Base-by-base conservation (phyloP, 352 stramenopile species). In the Phytophthora cryptogea region DNA sequence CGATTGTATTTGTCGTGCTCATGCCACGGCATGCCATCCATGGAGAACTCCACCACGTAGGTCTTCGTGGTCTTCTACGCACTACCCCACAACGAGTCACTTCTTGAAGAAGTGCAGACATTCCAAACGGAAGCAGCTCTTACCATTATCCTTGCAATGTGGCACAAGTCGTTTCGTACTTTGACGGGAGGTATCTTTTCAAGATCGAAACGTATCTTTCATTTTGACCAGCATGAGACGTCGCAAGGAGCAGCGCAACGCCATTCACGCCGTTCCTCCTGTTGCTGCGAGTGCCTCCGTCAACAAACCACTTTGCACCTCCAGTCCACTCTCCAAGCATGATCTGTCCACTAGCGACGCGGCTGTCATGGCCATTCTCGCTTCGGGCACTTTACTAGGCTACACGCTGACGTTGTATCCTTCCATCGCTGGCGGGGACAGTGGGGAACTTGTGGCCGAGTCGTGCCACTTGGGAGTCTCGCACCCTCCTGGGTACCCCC, bases 401-500 rank as follows among this genome's bases (percentile, higher is more conserved):
- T 98, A 97, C 68, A 49, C 76, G 1, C 52, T 69, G 47, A 98
- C 92, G 14, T 56, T 92, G 26, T 96, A 93, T 40, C 81, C 85
- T 11, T 92, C 87, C 0, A 86, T 98, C 6, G 86, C 87, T 11
- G 92, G 94, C 6, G 94, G 92, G 14, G 92, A 98, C 74, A 86
- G 86, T 49, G 94, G 94, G 11, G 93, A 98, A 52, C 74, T 99
- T 1, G 86, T 98, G 30, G 92, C 94, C 35, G 96, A 99, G 71
- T 93, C 90, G 31, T 99, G 95, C 45, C 68, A 88, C 16, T 76
- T 98, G 4, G 96, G 96, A 5, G 86, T 97, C 28, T 90, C 92
- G 7, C 96, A 99, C 59, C 95, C 95, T 7, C 95, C 95, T 2
- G 95, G 95, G 1, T 98, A 98, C 63, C 95, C 96, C 28, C 72